A percentile compares a stretch with the other conserved stretches of the same genome.
phyloP scores from a whole-genome alignment of 805 yeast genomes.

The Peterozyma xylosa region DNA sequence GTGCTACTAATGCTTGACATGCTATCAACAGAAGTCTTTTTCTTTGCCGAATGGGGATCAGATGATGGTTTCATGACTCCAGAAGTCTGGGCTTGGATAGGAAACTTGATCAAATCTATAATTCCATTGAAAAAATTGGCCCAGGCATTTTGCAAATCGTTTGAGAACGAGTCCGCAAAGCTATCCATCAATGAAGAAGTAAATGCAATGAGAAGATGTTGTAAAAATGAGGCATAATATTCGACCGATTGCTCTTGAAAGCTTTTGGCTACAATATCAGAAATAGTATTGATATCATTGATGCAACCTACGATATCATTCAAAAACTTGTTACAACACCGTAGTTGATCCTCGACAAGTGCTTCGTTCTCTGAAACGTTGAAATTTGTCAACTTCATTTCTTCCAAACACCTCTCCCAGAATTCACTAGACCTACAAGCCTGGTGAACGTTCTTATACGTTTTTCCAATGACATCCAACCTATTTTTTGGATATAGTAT shows the following conservation, averaged over 20 bases:
- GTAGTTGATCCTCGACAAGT: not conserved
- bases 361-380: not conserved
- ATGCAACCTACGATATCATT: too few species aligned
- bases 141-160: constrained; percentile 4
- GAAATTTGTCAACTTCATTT: constrained; percentile 4
- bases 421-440: constrained; percentile 1
- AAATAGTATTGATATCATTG: too few species aligned
- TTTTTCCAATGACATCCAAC: constrained; percentile 5
- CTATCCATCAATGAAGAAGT: constrained; percentile 3
- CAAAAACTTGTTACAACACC: too few species aligned
- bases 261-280: too few species aligned
- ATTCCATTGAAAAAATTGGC: not conserved
- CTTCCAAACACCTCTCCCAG: constrained; percentile 5
- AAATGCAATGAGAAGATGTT: not conserved
- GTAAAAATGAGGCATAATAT: too few species aligned
- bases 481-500: not conserved
- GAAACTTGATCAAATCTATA: not conserved
- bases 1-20: too few species aligned
- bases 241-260: too few species aligned
- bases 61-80: too few species aligned
- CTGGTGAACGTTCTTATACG: constrained; percentile 1
- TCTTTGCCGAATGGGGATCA: too few species aligned
- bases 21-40: too few species aligned
- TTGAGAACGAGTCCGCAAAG: constrained; percentile 5
- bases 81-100: not conserved